Evolutionary conservation across 768 basidiomycete species (phyloP).

Genomic region (Termitomyces sp.): DNA sequence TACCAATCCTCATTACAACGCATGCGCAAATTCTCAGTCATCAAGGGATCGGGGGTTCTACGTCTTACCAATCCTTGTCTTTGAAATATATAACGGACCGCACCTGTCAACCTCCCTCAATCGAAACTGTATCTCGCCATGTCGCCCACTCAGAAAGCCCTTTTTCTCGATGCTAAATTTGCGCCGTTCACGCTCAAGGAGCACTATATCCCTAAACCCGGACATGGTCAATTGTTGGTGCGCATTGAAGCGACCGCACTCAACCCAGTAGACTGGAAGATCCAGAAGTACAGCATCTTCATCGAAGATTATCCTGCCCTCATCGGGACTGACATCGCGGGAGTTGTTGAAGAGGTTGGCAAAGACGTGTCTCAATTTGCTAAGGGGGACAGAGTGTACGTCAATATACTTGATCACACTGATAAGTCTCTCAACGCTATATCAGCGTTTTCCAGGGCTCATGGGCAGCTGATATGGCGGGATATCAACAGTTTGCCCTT

Average conservation of each 20-base stretch:
- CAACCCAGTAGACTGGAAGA: constrained; percentile 49
- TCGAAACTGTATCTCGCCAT: background rate
- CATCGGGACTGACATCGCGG: constrained; percentile 44
- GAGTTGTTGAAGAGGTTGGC: constrained; percentile 47
- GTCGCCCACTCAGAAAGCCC: constrained; percentile 18
- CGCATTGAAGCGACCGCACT: constrained; percentile 32
- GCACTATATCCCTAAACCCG: constrained; percentile 20
- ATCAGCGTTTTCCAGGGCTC: constrained; percentile 13
- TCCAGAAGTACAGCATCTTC: constrained; percentile 34
- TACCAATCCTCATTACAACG: background rate
- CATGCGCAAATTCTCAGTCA: background rate
- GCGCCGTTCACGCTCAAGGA: constrained; percentile 13
- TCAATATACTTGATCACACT: background rate
- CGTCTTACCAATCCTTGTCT: background rate
- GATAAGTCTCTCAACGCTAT: background rate
- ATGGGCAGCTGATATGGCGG: constrained; percentile 7
- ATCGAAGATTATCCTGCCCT: constrained; percentile 38
- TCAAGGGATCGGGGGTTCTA: background rate
- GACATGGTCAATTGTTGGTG: constrained; percentile 34
- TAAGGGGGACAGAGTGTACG: constrained; percentile 50
- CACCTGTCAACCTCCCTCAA: background rate
- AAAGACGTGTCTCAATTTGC: constrained; percentile 42
- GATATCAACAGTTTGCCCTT: constrained; percentile 23
- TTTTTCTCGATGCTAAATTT: constrained; percentile 12
- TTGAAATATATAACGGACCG: background rate